Evolutionary conservation across 352 stramenopile genomes (phyloP), one percentile per base, ranked within the genome.

Genomic region (Aphanomyces astaci): DNA sequence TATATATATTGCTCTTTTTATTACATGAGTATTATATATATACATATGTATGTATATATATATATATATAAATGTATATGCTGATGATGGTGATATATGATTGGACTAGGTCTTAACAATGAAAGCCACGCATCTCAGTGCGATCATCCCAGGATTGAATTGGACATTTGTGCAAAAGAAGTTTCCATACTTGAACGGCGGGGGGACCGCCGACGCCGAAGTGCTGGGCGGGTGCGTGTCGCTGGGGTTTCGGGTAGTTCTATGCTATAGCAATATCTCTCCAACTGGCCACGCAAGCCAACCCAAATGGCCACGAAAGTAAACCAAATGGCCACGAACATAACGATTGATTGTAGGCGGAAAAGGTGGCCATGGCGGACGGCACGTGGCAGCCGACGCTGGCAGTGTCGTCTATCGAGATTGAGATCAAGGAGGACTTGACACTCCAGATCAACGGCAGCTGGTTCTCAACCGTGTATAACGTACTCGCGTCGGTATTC

Each of bases 121-220:
- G 48, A 77, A 80, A 32, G 86, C 86, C 0, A 90, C 82, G 0
- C 79, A 91, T 43, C 65, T 94, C 40, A 92, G 80, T 7, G 84
- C 84, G 9, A 52, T 92, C 10, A 81, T 94, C n/a, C 84, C 92
- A 39, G 79, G 82, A 0, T 90, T 94, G 46, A 66, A 94, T 53
- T 94, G 86, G 86, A 94, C 84, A 7, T 94, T 94, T 73, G 76
- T 82, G 22, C 86, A 94, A 49, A 92, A 90, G 62, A 84, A 82
- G 43, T 94, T 94, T 48, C 86, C 86, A n/a, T 94, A 92, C 56
- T 65, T 90, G n/a, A 85, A 94, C 39, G 86, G 86, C 3, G 83
- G 82, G 7, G 86, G 86, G 0, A 64, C 88, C 28, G 86, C 86
- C 0, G 84, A 94, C 71, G 86, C 86, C 31, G 80, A 78, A 15